These are phyloP conservation scores for Platismatia glauca DNA, from an alignment of 495 filamentous ascomycete species.

Conservation along the genomic window DNA sequence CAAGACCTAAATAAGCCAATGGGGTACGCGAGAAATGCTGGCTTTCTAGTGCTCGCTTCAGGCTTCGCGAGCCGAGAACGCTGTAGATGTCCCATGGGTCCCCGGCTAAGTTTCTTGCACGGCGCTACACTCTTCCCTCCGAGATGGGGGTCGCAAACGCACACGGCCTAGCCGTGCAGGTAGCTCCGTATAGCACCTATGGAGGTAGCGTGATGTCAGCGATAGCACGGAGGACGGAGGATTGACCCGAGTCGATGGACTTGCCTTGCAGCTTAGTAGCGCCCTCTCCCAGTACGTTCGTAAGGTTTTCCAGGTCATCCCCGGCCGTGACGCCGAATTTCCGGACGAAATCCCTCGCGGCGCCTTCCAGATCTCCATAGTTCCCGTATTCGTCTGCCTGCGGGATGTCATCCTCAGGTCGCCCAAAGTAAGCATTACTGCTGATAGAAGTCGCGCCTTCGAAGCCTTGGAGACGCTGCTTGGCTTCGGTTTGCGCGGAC, in stretches of 20 bases:
- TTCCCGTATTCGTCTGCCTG: conserved; percentile 48
- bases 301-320: conserved; percentile 88
- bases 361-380: conserved; percentile 82
- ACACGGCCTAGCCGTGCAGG: conserved; percentile 49
- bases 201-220: conserved; percentile 14
- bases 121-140: neutral
- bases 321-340: conserved; percentile 91
- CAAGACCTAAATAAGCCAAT: neutral
- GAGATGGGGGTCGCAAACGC: neutral
- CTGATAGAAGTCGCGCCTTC: conserved; percentile 89
- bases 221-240: neutral
- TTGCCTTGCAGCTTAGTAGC: conserved; percentile 70
- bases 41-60: neutral
- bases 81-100: neutral
- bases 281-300: conserved; percentile 72
- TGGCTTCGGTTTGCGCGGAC: conserved; percentile 71
- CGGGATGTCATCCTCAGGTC: conserved; percentile 60
- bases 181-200: conserved; percentile 74
- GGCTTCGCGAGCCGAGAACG: neutral
- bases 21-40: neutral
- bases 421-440: conserved; percentile 93
- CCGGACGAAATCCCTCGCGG: conserved; percentile 87
- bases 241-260: conserved; percentile 14
- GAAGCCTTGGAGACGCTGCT: conserved; percentile 77
- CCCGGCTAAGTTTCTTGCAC: neutral